Evolutionary conservation across 176 grass and related monocot genomes (phyloP).

Genomic region (Oryza glumipatula): DNA sequence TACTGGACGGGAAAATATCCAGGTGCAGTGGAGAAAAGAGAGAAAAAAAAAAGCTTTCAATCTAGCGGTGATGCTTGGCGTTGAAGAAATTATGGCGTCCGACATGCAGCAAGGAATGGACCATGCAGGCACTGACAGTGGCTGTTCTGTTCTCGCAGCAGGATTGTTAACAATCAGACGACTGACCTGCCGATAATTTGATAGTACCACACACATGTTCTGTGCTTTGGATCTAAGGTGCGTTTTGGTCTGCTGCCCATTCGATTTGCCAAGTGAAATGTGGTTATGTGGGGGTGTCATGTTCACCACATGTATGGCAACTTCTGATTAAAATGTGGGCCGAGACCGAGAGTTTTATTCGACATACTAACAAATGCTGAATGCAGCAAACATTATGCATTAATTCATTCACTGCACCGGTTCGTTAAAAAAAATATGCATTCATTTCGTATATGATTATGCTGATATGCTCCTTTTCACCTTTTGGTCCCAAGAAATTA

Average conservation of each 20-base stretch:
- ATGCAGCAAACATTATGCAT: neutral
- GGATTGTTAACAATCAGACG: neutral
- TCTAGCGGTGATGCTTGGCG: constrained; percentile 24
- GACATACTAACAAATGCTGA: neutral
- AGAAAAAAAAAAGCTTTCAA: neutral
- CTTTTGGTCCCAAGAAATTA: too few species aligned
- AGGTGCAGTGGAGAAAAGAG: neutral
- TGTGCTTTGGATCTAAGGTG: neutral
- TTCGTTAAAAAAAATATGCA: neutral
- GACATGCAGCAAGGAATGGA: constrained; percentile 23
- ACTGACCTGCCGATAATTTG: neutral
- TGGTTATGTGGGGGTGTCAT: neutral
- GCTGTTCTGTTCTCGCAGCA: constrained; percentile 6
- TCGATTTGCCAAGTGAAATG: neutral
- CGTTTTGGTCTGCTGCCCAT: neutral
- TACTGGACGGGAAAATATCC: neutral
- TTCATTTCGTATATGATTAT: too few species aligned
- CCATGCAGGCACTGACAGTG: constrained; percentile 19
- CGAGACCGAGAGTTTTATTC: neutral
- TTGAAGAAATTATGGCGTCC: constrained; percentile 34
- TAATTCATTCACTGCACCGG: too few species aligned
- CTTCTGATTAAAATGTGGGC: neutral
- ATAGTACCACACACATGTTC: neutral
- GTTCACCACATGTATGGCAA: neutral
- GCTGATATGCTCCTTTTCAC: too few species aligned